Percentiles rank a stretch among this genome's conserved stretches.
phyloP scores from a whole-genome alignment of 2,329 filamentous ascomycete genomes.

The Alternaria ethzedia region DNA sequence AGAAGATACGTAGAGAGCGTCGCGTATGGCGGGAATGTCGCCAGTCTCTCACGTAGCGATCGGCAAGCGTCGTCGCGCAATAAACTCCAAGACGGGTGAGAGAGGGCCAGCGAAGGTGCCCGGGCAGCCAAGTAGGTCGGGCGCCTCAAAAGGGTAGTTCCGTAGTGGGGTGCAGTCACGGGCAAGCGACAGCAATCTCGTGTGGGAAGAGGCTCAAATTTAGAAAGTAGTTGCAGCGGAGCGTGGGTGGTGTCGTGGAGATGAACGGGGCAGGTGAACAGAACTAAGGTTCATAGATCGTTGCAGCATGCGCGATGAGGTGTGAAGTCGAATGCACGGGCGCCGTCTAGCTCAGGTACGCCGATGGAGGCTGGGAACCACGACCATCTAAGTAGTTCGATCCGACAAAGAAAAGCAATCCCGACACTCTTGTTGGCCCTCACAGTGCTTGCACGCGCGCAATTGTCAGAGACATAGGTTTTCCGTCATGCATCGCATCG shows the following conservation, averaged over 20 bases:
- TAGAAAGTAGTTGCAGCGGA: not conserved
- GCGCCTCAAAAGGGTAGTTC: conserved; percentile 32
- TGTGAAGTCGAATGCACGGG: conserved; percentile 25
- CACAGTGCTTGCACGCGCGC: not conserved
- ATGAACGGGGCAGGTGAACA: conserved; percentile 8
- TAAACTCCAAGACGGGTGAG: conserved; percentile 23
- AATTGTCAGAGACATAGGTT: not conserved
- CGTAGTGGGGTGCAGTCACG: conserved; percentile 29
- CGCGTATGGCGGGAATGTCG: conserved; percentile 8
- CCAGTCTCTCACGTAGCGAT: conserved; percentile 16
- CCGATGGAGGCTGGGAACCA: conserved; percentile 33
- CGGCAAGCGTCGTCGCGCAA: conserved; percentile 16
- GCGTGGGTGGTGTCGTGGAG: conserved; percentile 5
- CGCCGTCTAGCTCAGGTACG: conserved; percentile 22
- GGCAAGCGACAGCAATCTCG: conserved; percentile 4
- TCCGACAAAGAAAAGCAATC: not conserved
- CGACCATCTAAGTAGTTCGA: not conserved
- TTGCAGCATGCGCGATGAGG: conserved; percentile 16
- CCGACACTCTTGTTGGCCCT: not conserved
- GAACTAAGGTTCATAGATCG: conserved; percentile 6
- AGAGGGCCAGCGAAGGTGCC: conserved; percentile 15
- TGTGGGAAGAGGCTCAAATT: not conserved
- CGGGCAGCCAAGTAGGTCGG: conserved; percentile 15
- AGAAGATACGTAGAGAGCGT: conserved; percentile 12
- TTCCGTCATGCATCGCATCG: not conserved